Evolutionary conservation across 352 stramenopile species (phyloP).

Genomic region (Phytophthora pinifolia): DNA sequence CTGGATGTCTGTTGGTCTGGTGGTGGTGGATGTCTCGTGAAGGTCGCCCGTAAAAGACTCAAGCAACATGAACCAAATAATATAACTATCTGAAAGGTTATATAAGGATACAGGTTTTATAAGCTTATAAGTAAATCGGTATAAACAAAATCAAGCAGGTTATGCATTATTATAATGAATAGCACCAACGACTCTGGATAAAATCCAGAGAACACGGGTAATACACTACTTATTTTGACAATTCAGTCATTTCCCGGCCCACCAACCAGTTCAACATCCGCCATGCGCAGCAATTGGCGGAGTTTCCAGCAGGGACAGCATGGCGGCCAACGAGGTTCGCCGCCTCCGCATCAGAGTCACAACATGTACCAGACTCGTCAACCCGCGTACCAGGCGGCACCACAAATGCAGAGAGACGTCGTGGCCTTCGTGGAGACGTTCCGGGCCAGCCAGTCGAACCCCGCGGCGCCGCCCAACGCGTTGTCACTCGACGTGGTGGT

Average conservation of each 20-base stretch:
- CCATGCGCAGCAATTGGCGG: constrained; percentile 27
- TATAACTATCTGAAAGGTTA: no score
- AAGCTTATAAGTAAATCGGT: no score
- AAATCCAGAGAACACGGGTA: no score
- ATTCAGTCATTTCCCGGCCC: background rate
- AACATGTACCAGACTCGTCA: constrained; percentile 10
- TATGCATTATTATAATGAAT: no score
- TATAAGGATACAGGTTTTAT: no score
- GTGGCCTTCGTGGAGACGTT: constrained; percentile 61
- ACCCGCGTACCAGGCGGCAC: background rate
- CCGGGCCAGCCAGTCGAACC: constrained; percentile 51
- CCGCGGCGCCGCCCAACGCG: constrained; percentile 50
- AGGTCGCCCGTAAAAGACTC: no score
- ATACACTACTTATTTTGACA: background rate
- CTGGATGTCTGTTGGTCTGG: no score
- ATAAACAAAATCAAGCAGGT: no score
- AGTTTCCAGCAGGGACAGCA: constrained; percentile 40
- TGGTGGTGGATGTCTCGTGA: no score
- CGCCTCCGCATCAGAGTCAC: constrained; percentile 3
- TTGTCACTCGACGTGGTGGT: constrained; percentile 47
- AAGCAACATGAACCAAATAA: no score
- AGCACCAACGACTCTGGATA: no score
- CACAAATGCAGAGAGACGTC: constrained; percentile 44
- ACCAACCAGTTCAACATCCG: background rate
- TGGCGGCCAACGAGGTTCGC: background rate